Conservation (phyloP, 1,284 basidiomycete species). For the Hemileia vastatrix region DNA sequence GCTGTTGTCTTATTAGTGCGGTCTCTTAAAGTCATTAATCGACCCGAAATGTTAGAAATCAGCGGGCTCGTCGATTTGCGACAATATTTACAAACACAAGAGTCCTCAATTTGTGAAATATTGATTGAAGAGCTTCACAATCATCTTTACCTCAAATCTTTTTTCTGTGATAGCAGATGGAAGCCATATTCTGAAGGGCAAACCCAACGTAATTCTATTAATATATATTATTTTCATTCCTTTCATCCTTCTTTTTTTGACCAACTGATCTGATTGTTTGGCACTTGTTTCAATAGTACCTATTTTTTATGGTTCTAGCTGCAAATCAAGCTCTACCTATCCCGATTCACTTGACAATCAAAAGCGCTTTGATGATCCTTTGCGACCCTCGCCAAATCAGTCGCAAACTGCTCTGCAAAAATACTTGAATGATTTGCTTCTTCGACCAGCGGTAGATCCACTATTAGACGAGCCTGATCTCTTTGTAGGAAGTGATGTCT, state of each 20-base stretch:
- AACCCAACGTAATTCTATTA: slow-evolving; percentile 54
- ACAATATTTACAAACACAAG: slow-evolving; percentile 74
- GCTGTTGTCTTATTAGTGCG: slow-evolving; percentile 79
- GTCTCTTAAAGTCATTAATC: slow-evolving; percentile 82
- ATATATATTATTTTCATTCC: slow-evolving; percentile 1
- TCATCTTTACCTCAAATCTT: slow-evolving; percentile 94
- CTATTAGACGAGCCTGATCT: slow-evolving; percentile 56
- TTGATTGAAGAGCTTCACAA: slow-evolving; percentile 91
- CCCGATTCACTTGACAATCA: slow-evolving; percentile 17
- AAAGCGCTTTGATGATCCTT: slow-evolving; percentile 1
- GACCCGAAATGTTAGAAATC: slow-evolving; percentile 83
- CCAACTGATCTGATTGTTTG: slow-evolving; percentile 22
- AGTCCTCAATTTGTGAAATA: slow-evolving; percentile 79
- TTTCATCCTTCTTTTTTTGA: slow-evolving; percentile 49
- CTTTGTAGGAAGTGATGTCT: slow-evolving; percentile 20
- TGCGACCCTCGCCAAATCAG: neutral
- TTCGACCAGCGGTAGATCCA: slow-evolving; percentile 65
- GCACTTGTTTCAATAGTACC: slow-evolving; percentile 51
- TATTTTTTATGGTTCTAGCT: slow-evolving; percentile 48
- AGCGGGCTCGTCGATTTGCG: slow-evolving; percentile 84
- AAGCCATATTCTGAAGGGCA: slow-evolving; percentile 71
- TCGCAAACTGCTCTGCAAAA: slow-evolving; percentile 40
- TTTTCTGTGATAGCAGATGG: slow-evolving; percentile 93
- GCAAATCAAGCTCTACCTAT: slow-evolving; percentile 42
- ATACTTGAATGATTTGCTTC: slow-evolving; percentile 61